phyloP scores from a whole-genome alignment of 2,329 filamentous ascomycete genomes.

The Amylocarpus encephaloides region DNA sequence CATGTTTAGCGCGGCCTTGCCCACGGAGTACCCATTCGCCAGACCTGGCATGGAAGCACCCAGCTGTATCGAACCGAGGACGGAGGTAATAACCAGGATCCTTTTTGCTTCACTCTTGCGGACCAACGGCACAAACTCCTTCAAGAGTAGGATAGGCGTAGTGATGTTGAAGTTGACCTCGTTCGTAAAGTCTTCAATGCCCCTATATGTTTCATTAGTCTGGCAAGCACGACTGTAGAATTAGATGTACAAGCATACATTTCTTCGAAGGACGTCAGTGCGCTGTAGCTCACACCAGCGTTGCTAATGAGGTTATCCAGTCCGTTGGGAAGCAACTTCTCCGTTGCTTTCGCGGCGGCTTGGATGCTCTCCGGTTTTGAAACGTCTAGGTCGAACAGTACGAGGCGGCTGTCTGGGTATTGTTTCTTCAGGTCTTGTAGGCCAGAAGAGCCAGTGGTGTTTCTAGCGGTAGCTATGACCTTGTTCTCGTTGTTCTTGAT shows the following conservation, averaged over 20 bases:
- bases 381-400: too few species aligned
- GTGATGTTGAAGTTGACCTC: too few species aligned
- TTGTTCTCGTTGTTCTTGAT: slow-evolving; percentile 11
- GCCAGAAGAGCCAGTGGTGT: slow-evolving; percentile 12
- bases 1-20: slow-evolving; percentile 20
- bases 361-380: too few species aligned
- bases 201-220: too few species aligned
- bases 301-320: slow-evolving; percentile 24
- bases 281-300: slow-evolving; percentile 15
- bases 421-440: slow-evolving; percentile 15
- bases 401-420: background rate
- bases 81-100: slow-evolving; percentile 10
- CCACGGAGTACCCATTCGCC: slow-evolving; percentile 15
- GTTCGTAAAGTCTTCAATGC: slow-evolving; percentile 1
- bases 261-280: slow-evolving; percentile 15
- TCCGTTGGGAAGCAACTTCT: slow-evolving; percentile 17
- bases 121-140: too few species aligned
- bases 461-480: slow-evolving; percentile 21
- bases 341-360: slow-evolving; percentile 11
- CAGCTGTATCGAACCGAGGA: slow-evolving; percentile 19
- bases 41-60: slow-evolving; percentile 14
- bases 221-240: too few species aligned
- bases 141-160: too few species aligned
- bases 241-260: slow-evolving; percentile 10
- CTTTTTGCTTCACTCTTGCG: too few species aligned